A percentile compares a stretch with the other conserved stretches of the same genome.
Conservation (phyloP, 805 yeast genomes). For the Ogataea trehalophila region DNA sequence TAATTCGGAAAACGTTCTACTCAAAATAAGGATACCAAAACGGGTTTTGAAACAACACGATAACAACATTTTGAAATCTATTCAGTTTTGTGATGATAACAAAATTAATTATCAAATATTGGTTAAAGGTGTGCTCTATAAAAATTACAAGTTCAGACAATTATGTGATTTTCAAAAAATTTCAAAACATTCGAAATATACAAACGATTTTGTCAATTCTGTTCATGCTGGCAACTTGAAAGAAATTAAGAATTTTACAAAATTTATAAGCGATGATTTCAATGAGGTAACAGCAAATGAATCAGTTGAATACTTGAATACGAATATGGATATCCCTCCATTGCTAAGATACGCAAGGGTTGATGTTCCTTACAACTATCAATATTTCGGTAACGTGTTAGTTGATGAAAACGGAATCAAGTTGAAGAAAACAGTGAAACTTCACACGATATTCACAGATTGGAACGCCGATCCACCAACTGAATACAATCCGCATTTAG, state of each 20-base stretch:
- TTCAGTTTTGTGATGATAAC: conserved; percentile 32
- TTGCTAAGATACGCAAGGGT: conserved; percentile 80
- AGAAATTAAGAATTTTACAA: conserved; percentile 37
- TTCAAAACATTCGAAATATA: conserved; percentile 52
- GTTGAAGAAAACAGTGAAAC: conserved; percentile 41
- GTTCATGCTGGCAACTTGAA: conserved; percentile 38
- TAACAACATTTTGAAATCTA: conserved; percentile 40
- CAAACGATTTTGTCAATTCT: conserved; percentile 35
- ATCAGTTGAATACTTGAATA: conserved; percentile 21
- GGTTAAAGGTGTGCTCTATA: conserved; percentile 65
- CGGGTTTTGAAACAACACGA: conserved; percentile 37
- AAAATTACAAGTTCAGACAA: conserved; percentile 73
- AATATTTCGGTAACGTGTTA: conserved; percentile 68
- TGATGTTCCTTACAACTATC: conserved; percentile 71
- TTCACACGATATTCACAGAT: conserved; percentile 49
- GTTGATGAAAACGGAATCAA: conserved; percentile 53
- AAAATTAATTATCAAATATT: conserved; percentile 35
- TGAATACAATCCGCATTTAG: conserved; percentile 45
- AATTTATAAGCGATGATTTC: conserved; percentile 18
- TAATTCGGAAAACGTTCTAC: conserved; percentile 50
- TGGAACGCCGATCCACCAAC: conserved; percentile 45
- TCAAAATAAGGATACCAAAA: conserved; percentile 60
- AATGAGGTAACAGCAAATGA: conserved; percentile 1
- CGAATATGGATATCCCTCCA: conserved; percentile 65
- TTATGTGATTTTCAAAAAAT: conserved; percentile 83